Conservation (phyloP, 1,139 yeast genomes). For the Magnusiomyces suaveolens region DNA sequence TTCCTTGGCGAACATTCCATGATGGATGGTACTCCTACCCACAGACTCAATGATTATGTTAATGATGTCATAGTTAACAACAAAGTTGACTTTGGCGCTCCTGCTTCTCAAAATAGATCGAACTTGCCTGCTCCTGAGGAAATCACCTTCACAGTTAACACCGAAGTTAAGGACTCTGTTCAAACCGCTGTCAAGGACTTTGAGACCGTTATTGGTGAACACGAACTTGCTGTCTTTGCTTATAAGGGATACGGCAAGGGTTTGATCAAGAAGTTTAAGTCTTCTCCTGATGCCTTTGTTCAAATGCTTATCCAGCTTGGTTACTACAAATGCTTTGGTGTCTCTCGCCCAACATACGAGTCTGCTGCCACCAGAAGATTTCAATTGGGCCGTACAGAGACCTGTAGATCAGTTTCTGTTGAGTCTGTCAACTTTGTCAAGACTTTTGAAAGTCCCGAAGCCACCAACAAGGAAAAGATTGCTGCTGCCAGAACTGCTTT, state of each 20-base stretch:
- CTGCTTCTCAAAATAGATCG: conserved; percentile 21
- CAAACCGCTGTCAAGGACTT: conserved; percentile 48
- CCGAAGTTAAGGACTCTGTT: conserved; percentile 45
- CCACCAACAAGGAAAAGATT: conserved; percentile 51
- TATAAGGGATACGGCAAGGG: conserved; percentile 44
- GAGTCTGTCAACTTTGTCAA: conserved; percentile 67
- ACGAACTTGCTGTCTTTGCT: conserved; percentile 37
- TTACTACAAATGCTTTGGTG: conserved; percentile 73
- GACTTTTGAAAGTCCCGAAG: conserved; percentile 58
- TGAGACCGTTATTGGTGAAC: conserved; percentile 36
- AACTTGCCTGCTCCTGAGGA: conserved; percentile 32
- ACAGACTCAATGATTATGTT: conserved; percentile 73
- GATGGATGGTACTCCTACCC: conserved; percentile 98
- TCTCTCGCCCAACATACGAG: conserved; percentile 84
- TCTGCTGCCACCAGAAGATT: conserved; percentile 89
- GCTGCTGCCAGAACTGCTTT: conserved; percentile 65
- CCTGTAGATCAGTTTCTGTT: conserved; percentile 77
- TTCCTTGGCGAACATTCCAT: conserved; percentile 93
- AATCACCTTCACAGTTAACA: conserved; percentile 38
- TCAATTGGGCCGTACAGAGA: conserved; percentile 91
- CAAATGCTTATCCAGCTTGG: conserved; percentile 76
- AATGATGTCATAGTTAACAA: conserved; percentile 46
- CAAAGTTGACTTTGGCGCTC: conserved; percentile 32
- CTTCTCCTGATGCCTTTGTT: conserved; percentile 70
- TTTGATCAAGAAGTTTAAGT: conserved; percentile 63